Conservation (phyloP, 1,139 yeast genomes). For the Blastobotrys buckinghamii region DNA sequence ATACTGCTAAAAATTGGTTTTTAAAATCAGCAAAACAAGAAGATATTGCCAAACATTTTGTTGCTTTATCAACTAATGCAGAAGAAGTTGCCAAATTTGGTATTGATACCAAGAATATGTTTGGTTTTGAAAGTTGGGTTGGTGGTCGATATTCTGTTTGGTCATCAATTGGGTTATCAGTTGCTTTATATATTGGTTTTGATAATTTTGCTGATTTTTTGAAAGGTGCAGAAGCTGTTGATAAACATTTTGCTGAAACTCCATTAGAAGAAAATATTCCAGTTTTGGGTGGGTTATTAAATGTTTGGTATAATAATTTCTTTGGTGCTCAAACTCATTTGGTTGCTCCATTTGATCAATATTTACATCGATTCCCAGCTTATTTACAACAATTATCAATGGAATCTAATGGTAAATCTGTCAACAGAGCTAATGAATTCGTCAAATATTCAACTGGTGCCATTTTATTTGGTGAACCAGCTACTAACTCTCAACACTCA, state of each 20-base stretch:
- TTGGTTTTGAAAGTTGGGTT: conserved; percentile 97
- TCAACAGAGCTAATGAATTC: conserved; percentile 83
- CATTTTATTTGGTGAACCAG: conserved; percentile 96
- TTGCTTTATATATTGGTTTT: conserved; percentile 89
- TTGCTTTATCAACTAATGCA: conserved; percentile 91
- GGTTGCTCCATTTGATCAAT: conserved; percentile 98
- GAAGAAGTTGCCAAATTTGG: conserved; percentile 89
- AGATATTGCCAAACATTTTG: conserved; percentile 94
- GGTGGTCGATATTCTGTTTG: conserved; percentile 99
- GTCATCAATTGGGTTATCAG: conserved; percentile 97
- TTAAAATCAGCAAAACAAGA: conserved; percentile 61
- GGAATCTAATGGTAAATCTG: conserved; percentile 99
- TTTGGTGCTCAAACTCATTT: conserved; percentile 96
- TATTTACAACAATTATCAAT: conserved; percentile 96
- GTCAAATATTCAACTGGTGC: conserved; percentile 95
- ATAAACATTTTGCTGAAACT: conserved; percentile 76
- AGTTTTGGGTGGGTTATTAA: conserved; percentile 81
- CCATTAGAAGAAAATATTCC: conserved; percentile 92
- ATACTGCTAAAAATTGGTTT: conserved; percentile 93
- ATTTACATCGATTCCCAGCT: conserved; percentile 98
- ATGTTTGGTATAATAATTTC: conserved; percentile 98
- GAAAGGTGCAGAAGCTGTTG: conserved; percentile 97
- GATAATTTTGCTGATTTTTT: conserved; percentile 88
- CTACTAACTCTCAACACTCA: conserved; percentile 98
- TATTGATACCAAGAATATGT: conserved; percentile 96